phyloP scores from a whole-genome alignment of 1,284 basidiomycete species.

The Naganishia liquefaciens region DNA sequence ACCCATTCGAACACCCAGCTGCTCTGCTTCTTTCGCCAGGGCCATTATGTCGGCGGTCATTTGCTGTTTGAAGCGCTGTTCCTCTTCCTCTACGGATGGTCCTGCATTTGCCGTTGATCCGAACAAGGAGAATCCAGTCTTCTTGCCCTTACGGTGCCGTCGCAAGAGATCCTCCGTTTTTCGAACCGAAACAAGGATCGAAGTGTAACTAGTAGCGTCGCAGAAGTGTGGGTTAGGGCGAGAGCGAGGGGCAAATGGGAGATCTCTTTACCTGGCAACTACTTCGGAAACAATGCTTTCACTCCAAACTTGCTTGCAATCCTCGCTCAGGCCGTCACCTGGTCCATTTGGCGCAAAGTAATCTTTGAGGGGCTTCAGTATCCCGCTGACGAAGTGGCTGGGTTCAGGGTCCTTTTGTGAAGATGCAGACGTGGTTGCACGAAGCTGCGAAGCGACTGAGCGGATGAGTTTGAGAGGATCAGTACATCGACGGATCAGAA shows the following conservation, averaged over 20 bases:
- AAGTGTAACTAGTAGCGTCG: conserved; percentile 53
- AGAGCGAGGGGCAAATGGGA: background rate
- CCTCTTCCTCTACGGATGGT: conserved; percentile 64
- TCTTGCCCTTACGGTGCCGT: conserved; percentile 80
- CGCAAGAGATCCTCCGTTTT: conserved; percentile 86
- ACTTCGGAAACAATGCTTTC: conserved; percentile 72
- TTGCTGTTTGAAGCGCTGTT: conserved; percentile 68
- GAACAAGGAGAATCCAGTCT: conserved; percentile 75
- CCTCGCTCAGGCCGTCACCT: conserved; percentile 62
- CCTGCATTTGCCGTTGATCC: conserved; percentile 38
- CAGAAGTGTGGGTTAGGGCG: conserved; percentile 36
- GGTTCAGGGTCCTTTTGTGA: conserved; percentile 60
- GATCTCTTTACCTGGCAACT: conserved; percentile 61
- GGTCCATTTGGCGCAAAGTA: conserved; percentile 66
- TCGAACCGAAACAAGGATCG: conserved; percentile 72
- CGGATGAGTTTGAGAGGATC: conserved; percentile 84
- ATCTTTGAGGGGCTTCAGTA: conserved; percentile 76
- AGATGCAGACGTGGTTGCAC: conserved; percentile 64
- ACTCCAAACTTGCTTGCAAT: conserved; percentile 62
- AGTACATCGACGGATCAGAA: conserved; percentile 74
- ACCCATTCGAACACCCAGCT: conserved; percentile 65
- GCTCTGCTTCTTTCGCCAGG: conserved; percentile 71
- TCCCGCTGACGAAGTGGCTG: conserved; percentile 77
- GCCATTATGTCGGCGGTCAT: conserved; percentile 83
- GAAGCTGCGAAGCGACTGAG: conserved; percentile 82